Base-by-base conservation (phyloP, 441 rosid species). In the Pelargonium australe region DNA sequence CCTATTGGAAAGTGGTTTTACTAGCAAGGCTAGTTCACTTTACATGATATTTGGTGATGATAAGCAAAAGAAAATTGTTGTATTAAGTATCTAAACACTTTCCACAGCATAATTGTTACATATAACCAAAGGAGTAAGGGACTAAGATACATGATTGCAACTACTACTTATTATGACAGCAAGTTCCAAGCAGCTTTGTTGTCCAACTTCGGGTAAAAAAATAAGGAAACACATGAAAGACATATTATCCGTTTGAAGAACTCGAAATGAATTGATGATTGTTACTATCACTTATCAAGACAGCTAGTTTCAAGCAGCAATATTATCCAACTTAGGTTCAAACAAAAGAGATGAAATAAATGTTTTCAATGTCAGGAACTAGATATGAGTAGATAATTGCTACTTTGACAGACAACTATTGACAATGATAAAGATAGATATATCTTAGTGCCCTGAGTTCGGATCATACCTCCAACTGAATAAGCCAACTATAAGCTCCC, bases 401-500 rank as follows among this genome's bases (percentile, higher is more conserved):
- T 5, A 53, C 20, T 12, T 53, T 53, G 60, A 58, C 6, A 23
- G 28, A 60, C 64, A 23, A 60, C 63, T 31, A 23, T 60, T 60
- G 34, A 20, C 31, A 60, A 23, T 20, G 1, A 60, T 20, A 34
- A 20, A 60, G 11, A 20, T 28, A 60, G 63, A 60, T 2, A 9
- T 23, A 60, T 20, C 34, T 60, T 60, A 60, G 19, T 44, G 1
- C 10, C 66, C 25, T 7, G n/a, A 31, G 44, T 11, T 0, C 40
- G 37, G 44, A 49, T 43, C 77, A 14, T 63, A 87, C 93, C 89
- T 88, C 93, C 45, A 88, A 80, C 6, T 86, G 85, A 74, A 88
- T 68, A 2, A 86, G 79, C 93, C 93, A 88, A 61, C 82, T 70
- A 67, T 82, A 84, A 62, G 84, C 81, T 62, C 93, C 90, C 5